phyloP scores from a whole-genome alignment of 78 protist species.

The Corallochytrium limacisporum region DNA sequence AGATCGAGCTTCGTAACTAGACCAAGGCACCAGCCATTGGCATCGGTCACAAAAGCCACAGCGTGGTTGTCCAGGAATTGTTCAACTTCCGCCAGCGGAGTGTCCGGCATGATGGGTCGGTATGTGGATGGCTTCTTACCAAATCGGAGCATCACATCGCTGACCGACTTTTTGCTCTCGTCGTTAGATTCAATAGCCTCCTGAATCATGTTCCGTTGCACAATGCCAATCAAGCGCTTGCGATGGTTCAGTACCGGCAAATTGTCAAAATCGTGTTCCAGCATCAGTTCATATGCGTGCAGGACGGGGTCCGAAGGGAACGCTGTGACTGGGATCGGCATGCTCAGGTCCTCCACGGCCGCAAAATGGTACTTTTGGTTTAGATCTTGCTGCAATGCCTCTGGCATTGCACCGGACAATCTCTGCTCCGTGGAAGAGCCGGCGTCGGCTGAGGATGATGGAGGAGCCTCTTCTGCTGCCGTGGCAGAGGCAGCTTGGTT shows the following conservation, averaged over 20 bases:
- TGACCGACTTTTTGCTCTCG: conserved; percentile 1
- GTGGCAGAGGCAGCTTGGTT: too few species aligned
- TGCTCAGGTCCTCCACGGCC: too few species aligned
- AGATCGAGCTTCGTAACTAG: conserved; percentile 4
- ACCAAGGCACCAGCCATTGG: conserved; percentile 4
- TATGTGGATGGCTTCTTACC: background rate
- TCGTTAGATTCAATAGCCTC: background rate
- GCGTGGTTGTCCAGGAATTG: background rate
- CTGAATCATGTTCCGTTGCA: background rate
- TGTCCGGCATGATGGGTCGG: background rate
- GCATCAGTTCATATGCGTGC: background rate
- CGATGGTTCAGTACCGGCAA: background rate
- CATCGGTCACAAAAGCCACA: background rate
- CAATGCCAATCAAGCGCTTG: background rate
- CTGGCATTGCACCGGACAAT: too few species aligned
- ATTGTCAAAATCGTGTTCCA: background rate
- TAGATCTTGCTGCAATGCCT: too few species aligned
- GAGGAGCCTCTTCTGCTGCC: too few species aligned
- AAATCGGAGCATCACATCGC: background rate
- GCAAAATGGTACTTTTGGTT: too few species aligned
- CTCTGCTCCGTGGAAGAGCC: too few species aligned
- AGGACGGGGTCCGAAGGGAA: too few species aligned
- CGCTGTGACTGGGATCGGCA: too few species aligned
- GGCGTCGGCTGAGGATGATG: too few species aligned
- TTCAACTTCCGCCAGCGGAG: conserved; percentile 7